Conservation (phyloP, 1,284 basidiomycete species). For the Fomes fomentarius region DNA sequence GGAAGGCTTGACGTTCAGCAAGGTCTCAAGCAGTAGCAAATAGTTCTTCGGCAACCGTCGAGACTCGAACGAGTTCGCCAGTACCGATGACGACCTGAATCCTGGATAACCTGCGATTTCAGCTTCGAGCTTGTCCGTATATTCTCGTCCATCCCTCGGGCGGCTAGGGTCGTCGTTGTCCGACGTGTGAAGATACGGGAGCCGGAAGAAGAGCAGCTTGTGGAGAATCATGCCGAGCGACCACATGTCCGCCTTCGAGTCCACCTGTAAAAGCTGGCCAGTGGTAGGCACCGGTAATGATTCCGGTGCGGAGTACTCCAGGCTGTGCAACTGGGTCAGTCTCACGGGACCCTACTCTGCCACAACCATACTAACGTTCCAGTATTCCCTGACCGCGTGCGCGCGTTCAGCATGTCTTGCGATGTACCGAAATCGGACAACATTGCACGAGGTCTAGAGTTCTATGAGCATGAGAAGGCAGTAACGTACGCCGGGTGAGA, state of each 20-base stretch:
- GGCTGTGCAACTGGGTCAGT: slow-evolving; percentile 39
- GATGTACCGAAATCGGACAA: slow-evolving; percentile 95
- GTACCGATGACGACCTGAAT: slow-evolving; percentile 60
- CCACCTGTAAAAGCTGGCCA: slow-evolving; percentile 71
- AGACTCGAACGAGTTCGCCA: slow-evolving; percentile 61
- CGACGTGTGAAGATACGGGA: slow-evolving; percentile 76
- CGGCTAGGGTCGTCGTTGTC: slow-evolving; percentile 51
- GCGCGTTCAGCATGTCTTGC: slow-evolving; percentile 79
- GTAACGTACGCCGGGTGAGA: not conserved
- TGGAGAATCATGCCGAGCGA: slow-evolving; percentile 91
- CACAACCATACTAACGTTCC: slow-evolving; percentile 77
- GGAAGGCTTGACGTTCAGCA: slow-evolving; percentile 64
- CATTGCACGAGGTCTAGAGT: slow-evolving; percentile 76
- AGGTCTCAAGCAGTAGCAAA: slow-evolving; percentile 70
- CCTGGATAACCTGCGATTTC: slow-evolving; percentile 82
- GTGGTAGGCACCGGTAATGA: slow-evolving; percentile 73
- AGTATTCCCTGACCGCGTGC: slow-evolving; percentile 84
- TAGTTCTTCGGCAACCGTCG: slow-evolving; percentile 71
- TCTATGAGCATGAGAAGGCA: not conserved
- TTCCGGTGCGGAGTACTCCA: slow-evolving; percentile 87
- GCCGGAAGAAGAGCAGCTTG: slow-evolving; percentile 86
- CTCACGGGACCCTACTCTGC: not conserved
- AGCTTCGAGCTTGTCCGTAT: slow-evolving; percentile 65
- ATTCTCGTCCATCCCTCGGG: slow-evolving; percentile 52
- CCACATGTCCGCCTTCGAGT: slow-evolving; percentile 92